A percentile compares a stretch with the other conserved stretches of the same genome.
phyloP scores from a whole-genome alignment of 75 land plant genomes.

The Picea glauca region DNA sequence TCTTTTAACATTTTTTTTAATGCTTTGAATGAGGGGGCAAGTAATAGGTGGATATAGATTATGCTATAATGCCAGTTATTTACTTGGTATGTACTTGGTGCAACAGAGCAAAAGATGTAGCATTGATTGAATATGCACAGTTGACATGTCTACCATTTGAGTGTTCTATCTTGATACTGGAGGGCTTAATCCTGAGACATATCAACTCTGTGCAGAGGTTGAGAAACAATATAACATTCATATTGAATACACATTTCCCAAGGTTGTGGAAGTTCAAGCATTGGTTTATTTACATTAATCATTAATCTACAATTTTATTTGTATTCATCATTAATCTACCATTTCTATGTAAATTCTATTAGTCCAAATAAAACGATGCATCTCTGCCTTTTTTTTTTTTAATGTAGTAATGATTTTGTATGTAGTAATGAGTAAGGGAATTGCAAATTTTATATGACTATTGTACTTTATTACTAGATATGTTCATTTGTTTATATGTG shows the following conservation, averaged over 20 bases:
- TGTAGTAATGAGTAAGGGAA: no score
- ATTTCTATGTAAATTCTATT: no score
- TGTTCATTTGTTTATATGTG: no score
- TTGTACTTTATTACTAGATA: no score
- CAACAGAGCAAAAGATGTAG: constrained; percentile 94
- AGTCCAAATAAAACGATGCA: no score
- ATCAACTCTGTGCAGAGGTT: constrained; percentile 62
- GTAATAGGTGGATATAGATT: background rate
- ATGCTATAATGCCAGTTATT: background rate
- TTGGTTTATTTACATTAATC: constrained; percentile 21
- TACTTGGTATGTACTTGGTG: constrained; percentile 9
- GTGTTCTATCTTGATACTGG: constrained; percentile 91
- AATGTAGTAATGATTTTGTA: no score
- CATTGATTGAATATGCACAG: constrained; percentile 80
- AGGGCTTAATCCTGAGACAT: constrained; percentile 79
- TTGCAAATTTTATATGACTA: no score
- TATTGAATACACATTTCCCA: constrained; percentile 95
- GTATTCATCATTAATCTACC: no score
- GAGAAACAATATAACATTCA: constrained; percentile 88
- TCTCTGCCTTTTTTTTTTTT: no score
- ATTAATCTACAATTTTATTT: no score
- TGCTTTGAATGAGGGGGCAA: background rate
- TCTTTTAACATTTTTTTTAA: no score
- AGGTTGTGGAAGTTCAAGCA: constrained; percentile 81
- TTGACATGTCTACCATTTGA: constrained; percentile 73